phyloP scores from a whole-genome alignment of 352 stramenopile species.

The Phytopythium boreale region DNA sequence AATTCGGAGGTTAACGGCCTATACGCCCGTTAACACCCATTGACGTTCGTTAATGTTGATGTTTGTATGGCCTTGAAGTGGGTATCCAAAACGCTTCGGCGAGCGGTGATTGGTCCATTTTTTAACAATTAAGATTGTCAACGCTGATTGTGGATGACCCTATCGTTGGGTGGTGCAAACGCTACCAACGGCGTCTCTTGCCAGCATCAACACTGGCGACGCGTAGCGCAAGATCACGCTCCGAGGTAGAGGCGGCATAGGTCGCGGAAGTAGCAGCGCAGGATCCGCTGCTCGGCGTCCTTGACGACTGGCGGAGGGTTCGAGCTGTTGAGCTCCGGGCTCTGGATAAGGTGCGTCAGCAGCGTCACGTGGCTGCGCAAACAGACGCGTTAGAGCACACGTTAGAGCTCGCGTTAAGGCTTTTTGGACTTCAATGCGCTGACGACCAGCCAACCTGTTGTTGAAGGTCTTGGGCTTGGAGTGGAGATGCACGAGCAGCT shows the following conservation, averaged over 20 bases:
- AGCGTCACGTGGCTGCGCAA: conserved; percentile 57
- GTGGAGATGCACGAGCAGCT: conserved; percentile 77
- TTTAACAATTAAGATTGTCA: too few species aligned
- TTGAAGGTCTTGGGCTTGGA: conserved; percentile 70
- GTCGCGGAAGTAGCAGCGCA: conserved; percentile 81
- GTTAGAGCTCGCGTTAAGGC: background rate
- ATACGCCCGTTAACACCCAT: background rate
- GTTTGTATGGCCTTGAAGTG: background rate
- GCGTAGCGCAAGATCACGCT: conserved; percentile 7
- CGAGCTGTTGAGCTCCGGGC: conserved; percentile 75
- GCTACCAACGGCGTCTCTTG: background rate
- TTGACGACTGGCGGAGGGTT: conserved; percentile 64
- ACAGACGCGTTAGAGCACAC: conserved; percentile 2
- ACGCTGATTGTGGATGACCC: too few species aligned
- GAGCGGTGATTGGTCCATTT: conserved; percentile 1
- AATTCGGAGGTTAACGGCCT: background rate
- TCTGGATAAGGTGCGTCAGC: conserved; percentile 82
- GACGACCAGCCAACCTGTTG: conserved; percentile 32
- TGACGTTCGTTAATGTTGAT: background rate
- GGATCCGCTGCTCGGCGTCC: conserved; percentile 70
- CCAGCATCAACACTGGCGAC: conserved; percentile 12
- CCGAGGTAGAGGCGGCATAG: conserved; percentile 61
- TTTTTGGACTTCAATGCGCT: background rate
- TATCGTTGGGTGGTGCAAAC: background rate
- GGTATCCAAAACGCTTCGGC: background rate